Base-by-base conservation (phyloP, 768 basidiomycete genomes). In the Kondoa subrosea region DNA sequence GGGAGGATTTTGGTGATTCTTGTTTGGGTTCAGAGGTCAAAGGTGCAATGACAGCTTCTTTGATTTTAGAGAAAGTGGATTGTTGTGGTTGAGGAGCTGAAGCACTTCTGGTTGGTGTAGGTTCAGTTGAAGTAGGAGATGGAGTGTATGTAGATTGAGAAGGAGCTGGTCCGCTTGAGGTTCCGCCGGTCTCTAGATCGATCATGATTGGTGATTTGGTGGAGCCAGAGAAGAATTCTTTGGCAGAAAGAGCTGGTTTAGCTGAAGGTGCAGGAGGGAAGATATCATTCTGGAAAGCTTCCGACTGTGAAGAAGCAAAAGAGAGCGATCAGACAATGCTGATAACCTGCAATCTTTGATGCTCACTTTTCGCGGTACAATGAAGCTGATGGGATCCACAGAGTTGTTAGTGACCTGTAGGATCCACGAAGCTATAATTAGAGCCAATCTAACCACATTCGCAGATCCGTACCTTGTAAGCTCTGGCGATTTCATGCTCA, bases 221-320 rank as follows among this genome's bases (percentile, higher is more conserved):
- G 79, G 92, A 93, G 61, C 91, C 91, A 15, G 62, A 66, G 79
- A 96, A 90, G 80, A 88, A 96, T 72, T 95, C 90, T 69, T 83
- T 80, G 8, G 92, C 87, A 25, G 83, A 80, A 61, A 92, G 82
- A 3, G 89, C 83, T 17, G 91, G 83, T 74, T 92, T 87, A 67
- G 81, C 77, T 2, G 90, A 89, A 0, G 85, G 85, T 0, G 91
- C 93, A 8, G 89, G 88, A 2, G 95, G 93, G 81, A 84, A 97
- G 77, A 97, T 93, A 77, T 96, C 93, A 16, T 90, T 85, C 77
- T 97, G 93, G 88, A 96, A 97, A 2, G 86, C 85, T 68, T 97
- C 91, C 40, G 91, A 83, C 88, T 91, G 76, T 25, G 40, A 40
- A 70, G n/a, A 63, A 25, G 17, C 26, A 57, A 15, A 16, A 17